Evolutionary conservation across 164 flowering plant species (phyloP).

Genomic region (Chimonanthus salicifolius): DNA sequence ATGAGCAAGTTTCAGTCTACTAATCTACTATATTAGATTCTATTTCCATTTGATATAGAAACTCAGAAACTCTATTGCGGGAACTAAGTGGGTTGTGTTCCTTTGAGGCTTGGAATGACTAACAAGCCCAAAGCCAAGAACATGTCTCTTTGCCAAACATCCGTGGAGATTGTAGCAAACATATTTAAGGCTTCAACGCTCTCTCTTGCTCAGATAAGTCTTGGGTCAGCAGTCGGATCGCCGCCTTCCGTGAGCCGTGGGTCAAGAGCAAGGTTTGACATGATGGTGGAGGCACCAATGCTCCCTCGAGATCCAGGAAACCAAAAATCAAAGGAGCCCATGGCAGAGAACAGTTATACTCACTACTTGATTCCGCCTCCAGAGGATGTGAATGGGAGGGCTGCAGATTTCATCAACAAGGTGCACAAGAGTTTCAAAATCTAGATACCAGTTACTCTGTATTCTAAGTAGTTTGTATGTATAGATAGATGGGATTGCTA

Average conservation of each 20-base stretch:
- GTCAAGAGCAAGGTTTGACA: background rate
- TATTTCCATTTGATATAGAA: background rate
- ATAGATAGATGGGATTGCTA: too few relatives aligned
- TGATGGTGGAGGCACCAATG: conserved; percentile 8
- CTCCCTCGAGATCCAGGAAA: background rate
- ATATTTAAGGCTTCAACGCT: conserved; percentile 4
- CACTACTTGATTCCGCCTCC: conserved; percentile 11
- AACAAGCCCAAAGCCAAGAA: background rate
- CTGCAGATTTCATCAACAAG: conserved; percentile 25
- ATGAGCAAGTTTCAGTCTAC: background rate
- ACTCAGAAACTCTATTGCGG: background rate
- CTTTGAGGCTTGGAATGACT: background rate
- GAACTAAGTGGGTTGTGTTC: background rate
- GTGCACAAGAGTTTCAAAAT: background rate
- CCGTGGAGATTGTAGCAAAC: conserved; percentile 6
- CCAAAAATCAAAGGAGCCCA: conserved; percentile 17
- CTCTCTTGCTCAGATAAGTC: conserved; percentile 9
- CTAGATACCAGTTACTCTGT: background rate
- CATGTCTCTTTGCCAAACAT: conserved; percentile 8
- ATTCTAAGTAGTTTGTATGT: too few relatives aligned
- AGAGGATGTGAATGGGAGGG: conserved; percentile 21
- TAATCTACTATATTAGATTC: background rate
- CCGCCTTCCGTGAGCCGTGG: background rate
- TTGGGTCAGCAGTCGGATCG: background rate
- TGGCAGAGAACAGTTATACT: conserved; percentile 5